Conservation (phyloP, 495 filamentous ascomycete genomes). For the Friedmanniomyces simplex region DNA sequence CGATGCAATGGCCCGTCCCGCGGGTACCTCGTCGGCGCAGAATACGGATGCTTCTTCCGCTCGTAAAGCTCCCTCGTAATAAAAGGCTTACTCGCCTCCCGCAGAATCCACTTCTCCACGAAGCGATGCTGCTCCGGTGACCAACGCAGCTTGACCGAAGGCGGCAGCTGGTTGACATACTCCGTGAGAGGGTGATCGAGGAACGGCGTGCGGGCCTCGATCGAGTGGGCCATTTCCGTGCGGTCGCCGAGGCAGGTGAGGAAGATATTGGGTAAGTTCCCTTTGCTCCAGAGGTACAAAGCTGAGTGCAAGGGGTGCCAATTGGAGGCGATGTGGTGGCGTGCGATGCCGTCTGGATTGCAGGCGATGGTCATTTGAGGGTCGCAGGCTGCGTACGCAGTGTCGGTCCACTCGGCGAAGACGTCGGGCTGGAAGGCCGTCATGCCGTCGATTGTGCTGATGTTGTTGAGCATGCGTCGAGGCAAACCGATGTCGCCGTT, state of each 20-base stretch:
- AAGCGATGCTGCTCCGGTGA: conserved; percentile 20
- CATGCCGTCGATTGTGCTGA: conserved; percentile 37
- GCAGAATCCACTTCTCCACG: conserved; percentile 41
- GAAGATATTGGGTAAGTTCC: conserved; percentile 34
- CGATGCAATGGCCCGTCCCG: conserved; percentile 32
- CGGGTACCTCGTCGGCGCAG: conserved; percentile 29
- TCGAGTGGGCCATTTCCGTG: conserved; percentile 41
- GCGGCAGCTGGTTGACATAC: conserved; percentile 39
- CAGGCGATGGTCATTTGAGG: conserved; percentile 19
- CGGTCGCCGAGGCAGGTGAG: conserved; percentile 41
- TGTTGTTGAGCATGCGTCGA: conserved; percentile 34
- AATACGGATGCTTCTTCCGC: conserved; percentile 38
- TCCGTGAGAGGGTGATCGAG: conserved; percentile 43
- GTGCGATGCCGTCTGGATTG: conserved; percentile 22
- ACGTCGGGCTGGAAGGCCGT: conserved; percentile 27
- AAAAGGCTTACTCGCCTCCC: conserved; percentile 39
- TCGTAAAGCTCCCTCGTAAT: conserved; percentile 42
- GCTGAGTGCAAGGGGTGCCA: conserved; percentile 45
- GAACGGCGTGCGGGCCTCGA: conserved; percentile 42
- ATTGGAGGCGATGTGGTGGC: conserved; percentile 25
- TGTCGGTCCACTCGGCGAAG: conserved; percentile 17
- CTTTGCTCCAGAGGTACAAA: conserved; percentile 36
- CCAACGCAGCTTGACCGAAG: conserved; percentile 38
- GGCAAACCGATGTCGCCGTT: conserved; percentile 29
- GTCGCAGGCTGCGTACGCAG: neutral